Conservation (phyloP, 2,329 filamentous ascomycete species). For the Talaromyces funiculosus region DNA sequence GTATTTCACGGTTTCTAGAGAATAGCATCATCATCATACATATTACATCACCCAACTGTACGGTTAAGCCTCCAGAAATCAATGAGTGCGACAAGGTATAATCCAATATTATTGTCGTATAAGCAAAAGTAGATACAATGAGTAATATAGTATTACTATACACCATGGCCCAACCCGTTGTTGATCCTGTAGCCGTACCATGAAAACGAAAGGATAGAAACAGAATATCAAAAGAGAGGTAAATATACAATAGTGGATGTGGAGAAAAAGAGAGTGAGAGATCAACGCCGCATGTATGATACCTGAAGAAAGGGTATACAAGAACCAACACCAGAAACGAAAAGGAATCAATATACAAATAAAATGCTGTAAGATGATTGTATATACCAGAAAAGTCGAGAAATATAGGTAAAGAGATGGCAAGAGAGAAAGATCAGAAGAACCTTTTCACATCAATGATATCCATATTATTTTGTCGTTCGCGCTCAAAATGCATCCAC, state of each 20-base stretch:
- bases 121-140: neutral
- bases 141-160: too few relatives aligned
- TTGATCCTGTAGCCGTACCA: neutral
- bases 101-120: neutral
- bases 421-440: conserved; percentile 22
- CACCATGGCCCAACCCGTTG: neutral
- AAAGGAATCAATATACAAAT: neutral
- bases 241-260: neutral
- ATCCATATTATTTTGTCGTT: conserved; percentile 30
- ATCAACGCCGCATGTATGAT: neutral
- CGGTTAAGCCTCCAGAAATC: neutral
- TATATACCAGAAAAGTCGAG: neutral
- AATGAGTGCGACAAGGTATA: neutral
- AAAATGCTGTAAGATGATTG: neutral
- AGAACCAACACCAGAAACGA: neutral
- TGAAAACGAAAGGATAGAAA: neutral
- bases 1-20: neutral
- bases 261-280: neutral
- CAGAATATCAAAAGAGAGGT: neutral
- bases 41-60: neutral
- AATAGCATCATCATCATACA: neutral
- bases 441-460: conserved; percentile 30
- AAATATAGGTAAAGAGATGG: neutral
- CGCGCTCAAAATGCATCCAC: conserved; percentile 43
- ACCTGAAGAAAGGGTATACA: neutral